Evolutionary conservation across 1,284 basidiomycete genomes (phyloP).

Genomic region (Phlebopus sp.): DNA sequence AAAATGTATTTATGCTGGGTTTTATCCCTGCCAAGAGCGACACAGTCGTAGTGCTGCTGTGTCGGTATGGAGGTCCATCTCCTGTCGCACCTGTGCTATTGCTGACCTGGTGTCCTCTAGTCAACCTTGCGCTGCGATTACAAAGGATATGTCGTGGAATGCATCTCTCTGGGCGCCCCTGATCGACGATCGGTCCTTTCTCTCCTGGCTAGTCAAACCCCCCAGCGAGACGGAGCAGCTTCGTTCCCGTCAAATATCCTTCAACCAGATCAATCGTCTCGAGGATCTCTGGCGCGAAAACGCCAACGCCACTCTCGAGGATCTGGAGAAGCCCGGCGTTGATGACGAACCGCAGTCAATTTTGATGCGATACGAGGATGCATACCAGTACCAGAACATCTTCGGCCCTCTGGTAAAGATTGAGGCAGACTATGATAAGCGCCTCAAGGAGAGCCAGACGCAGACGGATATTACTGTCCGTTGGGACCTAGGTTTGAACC

Average conservation of each 20-base stretch:
- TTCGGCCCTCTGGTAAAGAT: conserved; percentile 99
- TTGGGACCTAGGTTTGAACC: conserved; percentile 98
- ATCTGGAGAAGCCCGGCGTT: conserved; percentile 94
- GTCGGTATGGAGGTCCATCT: conserved; percentile 60
- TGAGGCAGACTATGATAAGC: conserved; percentile 98
- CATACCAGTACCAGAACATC: conserved; percentile 99
- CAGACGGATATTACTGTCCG: conserved; percentile 95
- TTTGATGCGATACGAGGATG: conserved; percentile 91
- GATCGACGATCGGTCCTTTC: conserved; percentile 96
- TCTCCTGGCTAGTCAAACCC: conserved; percentile 98
- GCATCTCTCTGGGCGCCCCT: conserved; percentile 96
- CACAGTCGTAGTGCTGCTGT: conserved; percentile 97
- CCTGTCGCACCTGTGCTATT: conserved; percentile 5
- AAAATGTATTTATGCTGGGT: conserved; percentile 98
- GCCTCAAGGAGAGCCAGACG: conserved; percentile 96
- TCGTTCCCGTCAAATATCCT: conserved; percentile 92
- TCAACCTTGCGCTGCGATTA: conserved; percentile 96
- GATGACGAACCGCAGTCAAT: conserved; percentile 96
- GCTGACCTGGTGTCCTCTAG: conserved; percentile 38
- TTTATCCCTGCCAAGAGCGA: conserved; percentile 99
- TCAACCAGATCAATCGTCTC: conserved; percentile 94
- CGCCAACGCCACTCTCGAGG: conserved; percentile 89
- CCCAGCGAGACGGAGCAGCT: conserved; percentile 95
- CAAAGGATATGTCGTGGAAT: conserved; percentile 99
- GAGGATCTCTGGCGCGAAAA: conserved; percentile 99